Base-by-base conservation (phyloP, 2,329 filamentous ascomycete species). In the Geosmithia putterillii region DNA sequence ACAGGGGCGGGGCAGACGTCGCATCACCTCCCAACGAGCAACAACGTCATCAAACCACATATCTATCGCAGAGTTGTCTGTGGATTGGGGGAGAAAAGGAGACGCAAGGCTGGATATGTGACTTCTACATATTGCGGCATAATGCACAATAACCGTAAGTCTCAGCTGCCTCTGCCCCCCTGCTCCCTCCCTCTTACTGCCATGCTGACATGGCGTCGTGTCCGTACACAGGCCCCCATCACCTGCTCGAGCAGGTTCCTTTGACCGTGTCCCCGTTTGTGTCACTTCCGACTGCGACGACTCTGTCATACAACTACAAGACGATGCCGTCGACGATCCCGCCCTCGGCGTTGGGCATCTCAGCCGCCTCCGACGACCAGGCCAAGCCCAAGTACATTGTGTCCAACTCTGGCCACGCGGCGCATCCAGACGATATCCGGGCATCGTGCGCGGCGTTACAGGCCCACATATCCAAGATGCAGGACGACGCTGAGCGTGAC, bases 221-320 rank as follows among this genome's bases (percentile, higher is more conserved):
- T n/a, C n/a, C n/a, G n/a, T n/a, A 22, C 35, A 43, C 8, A 87
- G 83, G 76, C 51, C 80, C 87, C 15, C 88, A 95, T 65, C 86
- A 83, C 15, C 78, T 95, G 50, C 79, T 98, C 40, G 85, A 89
- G 51, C 92, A 98, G 66, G 80, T 96, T 36, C 88, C 92, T 23
- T 70, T 98, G 44, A 94, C 88, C 41, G 88, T 96, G 38, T 95
- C 90, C 3, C 92, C 92, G 21, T 95, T 95, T 67, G 79, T 96
- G 54, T 84, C 83, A 47, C 81, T 98, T 25, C 92, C 92, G 10
- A 83, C 86, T 23, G 83, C 90, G 21, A 85, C 89, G 18, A 95
- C 89, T 1, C 78, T 98, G 7, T 90, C 92, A 20, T 96, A 96
- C 69, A 94, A 87, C 52, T 96, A 95, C 74, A 90, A 89, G 59